Percentiles rank a stretch among this genome's conserved stretches.
Evolutionary conservation across 192 early-diverging fungal species (phyloP).

Genomic region (Chytriomyces sp.): DNA sequence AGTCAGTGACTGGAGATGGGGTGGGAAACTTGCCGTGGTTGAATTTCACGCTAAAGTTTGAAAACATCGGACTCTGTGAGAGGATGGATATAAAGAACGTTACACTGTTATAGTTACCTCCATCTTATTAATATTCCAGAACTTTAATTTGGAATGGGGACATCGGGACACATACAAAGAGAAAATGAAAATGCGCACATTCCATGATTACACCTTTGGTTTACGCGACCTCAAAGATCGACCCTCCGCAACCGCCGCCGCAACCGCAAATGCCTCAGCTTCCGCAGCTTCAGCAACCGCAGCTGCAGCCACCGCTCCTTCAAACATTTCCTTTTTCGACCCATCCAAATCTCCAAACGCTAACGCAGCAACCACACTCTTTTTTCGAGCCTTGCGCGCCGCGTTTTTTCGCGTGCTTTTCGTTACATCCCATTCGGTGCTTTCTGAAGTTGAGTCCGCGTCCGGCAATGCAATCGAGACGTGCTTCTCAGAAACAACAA

Average conservation of each 20-base stretch:
- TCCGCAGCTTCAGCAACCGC: conserved; percentile 20
- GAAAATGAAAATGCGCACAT: background rate
- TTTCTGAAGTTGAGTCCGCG: background rate
- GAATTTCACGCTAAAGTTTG: background rate
- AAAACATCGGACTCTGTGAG: background rate
- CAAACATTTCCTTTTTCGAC: background rate
- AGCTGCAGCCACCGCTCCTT: background rate
- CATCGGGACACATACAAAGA: background rate
- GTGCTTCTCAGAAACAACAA: background rate
- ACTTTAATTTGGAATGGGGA: background rate
- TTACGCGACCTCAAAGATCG: conserved; percentile 11
- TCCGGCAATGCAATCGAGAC: background rate
- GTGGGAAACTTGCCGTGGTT: conserved; percentile 23
- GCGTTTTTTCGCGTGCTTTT: background rate
- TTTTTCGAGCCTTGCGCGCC: background rate
- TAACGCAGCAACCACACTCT: background rate
- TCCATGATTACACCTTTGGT: background rate
- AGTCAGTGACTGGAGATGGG: conserved; percentile 21
- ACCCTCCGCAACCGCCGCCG: background rate
- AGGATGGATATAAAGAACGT: background rate
- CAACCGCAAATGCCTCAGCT: background rate
- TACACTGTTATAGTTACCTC: background rate
- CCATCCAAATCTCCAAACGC: background rate
- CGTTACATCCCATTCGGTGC: background rate
- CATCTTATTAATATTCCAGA: background rate